Base-by-base conservation (phyloP, 2,329 filamentous ascomycete species). In the Aureobasidium leucospermi region DNA sequence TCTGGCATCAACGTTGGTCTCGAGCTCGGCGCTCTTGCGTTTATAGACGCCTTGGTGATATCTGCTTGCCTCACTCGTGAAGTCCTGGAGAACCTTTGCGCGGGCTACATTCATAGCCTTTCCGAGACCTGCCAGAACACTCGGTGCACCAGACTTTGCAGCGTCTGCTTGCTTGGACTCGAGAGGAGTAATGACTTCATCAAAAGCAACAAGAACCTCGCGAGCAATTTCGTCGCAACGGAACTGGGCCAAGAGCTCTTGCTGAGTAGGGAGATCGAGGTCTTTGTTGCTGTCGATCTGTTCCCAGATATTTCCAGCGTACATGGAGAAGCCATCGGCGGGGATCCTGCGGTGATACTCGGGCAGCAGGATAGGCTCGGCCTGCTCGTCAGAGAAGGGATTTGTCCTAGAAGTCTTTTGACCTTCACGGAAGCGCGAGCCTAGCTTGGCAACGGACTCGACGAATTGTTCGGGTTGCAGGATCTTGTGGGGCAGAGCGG, bases 211-310 rank as follows among this genome's bases (percentile, higher is more conserved):
- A 60, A 96, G 79, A 11, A 96, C 94, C 70, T 96, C 93, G 63
- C 92, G 83, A 41, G 91, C 84, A 61, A 99, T 99, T 75, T 99
- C 94, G 71, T 99, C 94, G 73, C 94, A 99, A 65, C 94, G 85
- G 78, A 97, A 99, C 73, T 99, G 94, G 10, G 94, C 94, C 57
- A 99, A 81, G 47, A 99, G 81, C 73, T 99, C 94, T 75, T 99
- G 94, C 72, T 99, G 94, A 0, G 94, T 97, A 3, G 94, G 94
- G 61, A 99, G 76, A 74, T 99, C 94, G 58, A 99, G 80, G 69
- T 99, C 94, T 75, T 99, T 99, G 81, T 99, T 99, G 78, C 93
- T 89, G 67, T 96, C 92, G 70, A 99, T 99, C 75, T 97, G 93
- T 68, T 97, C 92, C 94, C 94, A 99, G 46, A 99, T 85, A 42